A percentile compares a stretch with the other conserved stretches of the same genome.
phyloP scores from a whole-genome alignment of 257 asterid species.

The Lycium barbarum region DNA sequence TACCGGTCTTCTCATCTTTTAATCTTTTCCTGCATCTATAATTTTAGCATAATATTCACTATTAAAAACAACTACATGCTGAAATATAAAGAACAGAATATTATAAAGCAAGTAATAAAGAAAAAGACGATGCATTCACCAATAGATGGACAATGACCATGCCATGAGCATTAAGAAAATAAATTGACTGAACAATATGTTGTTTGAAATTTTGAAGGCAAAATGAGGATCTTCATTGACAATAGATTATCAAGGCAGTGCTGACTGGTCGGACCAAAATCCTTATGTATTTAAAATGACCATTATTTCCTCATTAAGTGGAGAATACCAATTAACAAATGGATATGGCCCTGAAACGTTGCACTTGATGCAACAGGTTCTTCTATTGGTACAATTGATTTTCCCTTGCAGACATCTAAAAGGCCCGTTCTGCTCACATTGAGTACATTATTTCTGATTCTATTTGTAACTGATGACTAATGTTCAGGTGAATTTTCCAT shows the following conservation, averaged over 20 bases:
- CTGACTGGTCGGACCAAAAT: background rate
- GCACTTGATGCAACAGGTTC: background rate
- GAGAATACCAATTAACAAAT: too few relatives aligned
- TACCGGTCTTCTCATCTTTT: slow-evolving; percentile 34
- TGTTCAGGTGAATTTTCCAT: background rate
- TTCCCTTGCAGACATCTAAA: background rate
- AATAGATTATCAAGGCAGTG: slow-evolving; percentile 11
- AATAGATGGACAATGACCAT: too few relatives aligned
- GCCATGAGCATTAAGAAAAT: too few relatives aligned
- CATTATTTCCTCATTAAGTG: too few relatives aligned
- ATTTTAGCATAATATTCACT: too few relatives aligned
- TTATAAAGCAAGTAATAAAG: too few relatives aligned
- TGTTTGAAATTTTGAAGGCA: slow-evolving; percentile 15
- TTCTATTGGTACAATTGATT: background rate
- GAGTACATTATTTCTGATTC: background rate
- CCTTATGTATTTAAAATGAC: too few relatives aligned
- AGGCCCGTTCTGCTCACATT: background rate
- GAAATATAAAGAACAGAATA: too few relatives aligned
- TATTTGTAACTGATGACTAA: background rate
- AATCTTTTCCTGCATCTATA: background rate
- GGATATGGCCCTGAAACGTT: background rate
- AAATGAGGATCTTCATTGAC: slow-evolving; percentile 6
- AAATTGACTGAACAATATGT: too few relatives aligned
- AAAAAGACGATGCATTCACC: too few relatives aligned
- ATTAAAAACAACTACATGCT: too few relatives aligned